Percentiles rank a stretch among this genome's conserved stretches.
Evolutionary conservation across 2,329 filamentous ascomycete genomes (phyloP).

Genomic region (Fusarium abutilonis): DNA sequence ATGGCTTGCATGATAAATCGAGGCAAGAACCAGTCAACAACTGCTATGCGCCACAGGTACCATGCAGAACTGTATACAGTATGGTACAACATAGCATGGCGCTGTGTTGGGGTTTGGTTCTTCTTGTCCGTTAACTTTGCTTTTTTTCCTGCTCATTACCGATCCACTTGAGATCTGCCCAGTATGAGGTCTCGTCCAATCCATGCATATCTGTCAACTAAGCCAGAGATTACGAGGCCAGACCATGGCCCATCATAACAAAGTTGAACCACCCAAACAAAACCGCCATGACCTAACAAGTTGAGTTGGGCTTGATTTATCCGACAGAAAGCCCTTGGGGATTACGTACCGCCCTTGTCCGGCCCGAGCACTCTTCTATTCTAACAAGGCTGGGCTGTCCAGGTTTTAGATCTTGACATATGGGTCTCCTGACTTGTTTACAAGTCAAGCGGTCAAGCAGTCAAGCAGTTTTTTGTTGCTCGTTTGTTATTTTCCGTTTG

Average conservation of each 20-base stretch:
- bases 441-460: neutral
- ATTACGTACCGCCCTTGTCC: constrained; percentile 37
- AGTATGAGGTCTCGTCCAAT: constrained; percentile 23
- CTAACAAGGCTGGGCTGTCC: constrained; percentile 11
- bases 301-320: constrained; percentile 22
- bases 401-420: constrained; percentile 32
- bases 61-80: constrained; percentile 19
- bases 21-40: constrained; percentile 26
- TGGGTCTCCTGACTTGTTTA: constrained; percentile 10
- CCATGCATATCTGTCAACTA: constrained; percentile 17
- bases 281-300: neutral
- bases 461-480: too few relatives aligned
- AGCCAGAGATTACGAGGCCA: constrained; percentile 33
- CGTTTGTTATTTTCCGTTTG: constrained; percentile 9
- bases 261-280: constrained; percentile 22
- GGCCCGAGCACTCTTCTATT: constrained; percentile 11
- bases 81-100: constrained; percentile 10
- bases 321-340: constrained; percentile 13
- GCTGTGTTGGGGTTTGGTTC: constrained; percentile 9
- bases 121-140: neutral
- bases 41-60: constrained; percentile 33
- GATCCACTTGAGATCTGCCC: constrained; percentile 40
- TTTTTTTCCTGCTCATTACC: constrained; percentile 18
- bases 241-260: constrained; percentile 28
- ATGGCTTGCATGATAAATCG: constrained; percentile 42